Conservation (phyloP, 164 flowering plant genomes). For the Pachysandra terminalis region DNA sequence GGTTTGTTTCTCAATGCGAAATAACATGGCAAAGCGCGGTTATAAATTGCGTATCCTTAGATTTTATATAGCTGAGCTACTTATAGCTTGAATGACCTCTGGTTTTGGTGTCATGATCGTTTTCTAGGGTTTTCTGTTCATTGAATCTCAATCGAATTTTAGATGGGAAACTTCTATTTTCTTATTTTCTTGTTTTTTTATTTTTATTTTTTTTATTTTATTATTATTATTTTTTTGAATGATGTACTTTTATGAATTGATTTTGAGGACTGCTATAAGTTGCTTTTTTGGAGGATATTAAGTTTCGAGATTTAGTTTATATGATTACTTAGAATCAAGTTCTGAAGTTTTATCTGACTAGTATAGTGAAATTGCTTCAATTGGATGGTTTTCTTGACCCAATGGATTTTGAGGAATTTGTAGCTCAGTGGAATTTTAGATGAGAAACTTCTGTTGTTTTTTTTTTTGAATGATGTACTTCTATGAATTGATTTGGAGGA, state of each 20-base stretch:
- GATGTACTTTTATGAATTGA: background rate
- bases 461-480: background rate
- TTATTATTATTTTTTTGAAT: background rate
- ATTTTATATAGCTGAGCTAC: conserved; percentile 7
- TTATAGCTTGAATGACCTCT: conserved; percentile 11
- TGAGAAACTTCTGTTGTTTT: background rate
- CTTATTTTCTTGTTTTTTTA: too few relatives aligned
- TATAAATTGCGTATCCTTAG: conserved; percentile 85
- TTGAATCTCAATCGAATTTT: background rate
- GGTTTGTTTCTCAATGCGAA: background rate
- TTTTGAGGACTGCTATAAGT: background rate
- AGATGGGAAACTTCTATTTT: background rate
- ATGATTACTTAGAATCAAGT: background rate
- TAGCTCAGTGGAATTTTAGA: conserved; percentile 39
- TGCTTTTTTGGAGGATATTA: background rate
- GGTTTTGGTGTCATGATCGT: conserved; percentile 2
- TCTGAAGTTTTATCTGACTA: background rate
- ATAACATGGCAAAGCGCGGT: conserved; percentile 70
- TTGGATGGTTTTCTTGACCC: conserved; percentile 44
- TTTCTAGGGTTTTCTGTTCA: conserved; percentile 4
- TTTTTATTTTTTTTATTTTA: too few relatives aligned
- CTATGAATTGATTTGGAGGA: background rate
- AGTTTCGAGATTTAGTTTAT: background rate
- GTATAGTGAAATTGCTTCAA: background rate
- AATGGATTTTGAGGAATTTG: conserved; percentile 66